Evolutionary conservation across 805 yeast genomes (phyloP), one percentile per base, ranked within the genome.

Genomic region (Ogataea chonburiensis): DNA sequence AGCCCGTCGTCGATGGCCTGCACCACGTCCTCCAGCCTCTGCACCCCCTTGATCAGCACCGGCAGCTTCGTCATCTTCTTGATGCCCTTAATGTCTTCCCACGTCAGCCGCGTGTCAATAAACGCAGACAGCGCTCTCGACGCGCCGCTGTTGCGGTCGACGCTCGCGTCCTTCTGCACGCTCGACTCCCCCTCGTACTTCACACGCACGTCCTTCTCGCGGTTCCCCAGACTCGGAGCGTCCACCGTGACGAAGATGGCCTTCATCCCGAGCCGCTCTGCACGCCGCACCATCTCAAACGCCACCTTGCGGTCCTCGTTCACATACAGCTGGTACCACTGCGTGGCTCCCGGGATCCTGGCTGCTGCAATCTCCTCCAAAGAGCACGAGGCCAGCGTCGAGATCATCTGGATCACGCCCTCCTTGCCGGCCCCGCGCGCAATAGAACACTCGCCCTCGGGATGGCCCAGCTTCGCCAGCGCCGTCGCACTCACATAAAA

Each of bases 401-500:
- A 89, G 39, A 89, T 81, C 98, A 89, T 89, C 61, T 89, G 97
- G 38, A 83, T 77, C 20, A 80, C 68, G 28, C 68, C 77, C 38
- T 84, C 82, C 38, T 72, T 69, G 25, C 78, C 86, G 18, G 94
- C 84, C n/a, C 87, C 87, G 53, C 81, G 69, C 2, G 97, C 87
- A 46, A 91, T 73, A 12, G 82, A 87, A 41, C 77, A 75, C 61
- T 91, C 98, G 39, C 98, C 98, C 25, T 86, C 96, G 2, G 87
- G 87, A 54, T 89, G 93, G 3, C 97, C 98, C 48, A 91, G 71
- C 54, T 81, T 83, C 23, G 95, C 96, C 44, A 88, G 68, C 0
- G 97, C 98, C 5, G 98, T 86, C 2, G 98, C 98, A 24, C 91
- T 73, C 36, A 83, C 77, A 56, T 89, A 91, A 58, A 91, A 87